phyloP scores from a whole-genome alignment of 73 alveolate genomes.

The Paramecium caudatum region DNA sequence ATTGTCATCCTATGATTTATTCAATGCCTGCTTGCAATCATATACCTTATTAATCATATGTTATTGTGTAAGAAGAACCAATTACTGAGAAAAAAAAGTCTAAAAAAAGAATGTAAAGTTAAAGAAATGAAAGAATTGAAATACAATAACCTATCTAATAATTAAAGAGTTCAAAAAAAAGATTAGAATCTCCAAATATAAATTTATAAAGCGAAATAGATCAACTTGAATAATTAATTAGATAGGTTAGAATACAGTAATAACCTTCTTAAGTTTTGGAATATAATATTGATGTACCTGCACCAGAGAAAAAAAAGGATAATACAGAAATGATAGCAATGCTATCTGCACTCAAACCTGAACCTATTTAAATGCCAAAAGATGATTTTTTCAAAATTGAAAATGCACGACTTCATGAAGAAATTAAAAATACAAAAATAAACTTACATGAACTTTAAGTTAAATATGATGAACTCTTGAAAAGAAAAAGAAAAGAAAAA shows the following conservation, averaged over 20 bases:
- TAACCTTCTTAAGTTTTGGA: neutral
- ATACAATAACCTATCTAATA: neutral
- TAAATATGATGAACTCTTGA: constrained; percentile 29
- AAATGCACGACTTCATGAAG: constrained; percentile 15
- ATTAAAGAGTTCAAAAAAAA: neutral
- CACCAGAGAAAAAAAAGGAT: neutral
- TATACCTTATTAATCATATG: neutral
- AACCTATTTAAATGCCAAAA: neutral
- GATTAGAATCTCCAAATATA: neutral
- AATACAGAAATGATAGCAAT: neutral
- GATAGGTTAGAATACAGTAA: neutral
- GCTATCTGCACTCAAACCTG: neutral
- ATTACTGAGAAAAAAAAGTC: neutral
- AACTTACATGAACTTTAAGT: neutral
- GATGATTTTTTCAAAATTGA: neutral
- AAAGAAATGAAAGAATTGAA: neutral
- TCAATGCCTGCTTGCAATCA: neutral
- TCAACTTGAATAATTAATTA: neutral
- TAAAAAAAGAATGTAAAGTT: neutral
- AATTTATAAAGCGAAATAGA: neutral
- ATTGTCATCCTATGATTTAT: neutral
- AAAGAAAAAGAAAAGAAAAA: constrained; percentile 20
- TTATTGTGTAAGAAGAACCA: neutral
- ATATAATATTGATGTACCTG: neutral
- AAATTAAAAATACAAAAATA: constrained; percentile 24